These are phyloP conservation scores for Trichoderma atroviride DNA, from an alignment of 2,329 filamentous ascomycete species.

Conservation along the genomic window DNA sequence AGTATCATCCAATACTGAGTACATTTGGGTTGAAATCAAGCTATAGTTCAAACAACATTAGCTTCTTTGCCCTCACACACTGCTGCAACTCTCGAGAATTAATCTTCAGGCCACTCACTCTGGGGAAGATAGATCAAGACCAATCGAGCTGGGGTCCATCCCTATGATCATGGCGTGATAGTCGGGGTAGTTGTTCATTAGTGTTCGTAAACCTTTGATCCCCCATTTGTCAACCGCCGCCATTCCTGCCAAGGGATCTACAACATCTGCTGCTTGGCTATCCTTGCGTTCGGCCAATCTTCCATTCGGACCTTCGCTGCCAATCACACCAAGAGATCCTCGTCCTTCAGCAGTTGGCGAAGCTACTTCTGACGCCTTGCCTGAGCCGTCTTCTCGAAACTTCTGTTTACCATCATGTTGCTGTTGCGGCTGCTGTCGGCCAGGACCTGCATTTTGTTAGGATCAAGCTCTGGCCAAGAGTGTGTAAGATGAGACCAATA, in stretches of 20 bases:
- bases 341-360: conserved; percentile 41
- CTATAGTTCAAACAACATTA: conserved; percentile 39
- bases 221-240: conserved; percentile 66
- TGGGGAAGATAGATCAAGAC: conserved; percentile 58
- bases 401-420: conserved; percentile 48
- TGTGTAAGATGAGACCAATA: background rate
- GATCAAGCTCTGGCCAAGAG: background rate
- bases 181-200: conserved; percentile 67
- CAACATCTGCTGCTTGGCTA: conserved; percentile 44
- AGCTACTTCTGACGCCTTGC: conserved; percentile 41
- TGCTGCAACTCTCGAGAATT: background rate
- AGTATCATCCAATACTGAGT: conserved; percentile 63
- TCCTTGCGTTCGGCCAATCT: conserved; percentile 51
- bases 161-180: conserved; percentile 64
- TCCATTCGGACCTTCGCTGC: conserved; percentile 44
- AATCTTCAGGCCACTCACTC: conserved; percentile 52
- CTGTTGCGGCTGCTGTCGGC: conserved; percentile 14
- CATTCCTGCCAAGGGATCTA: conserved; percentile 65
- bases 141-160: conserved; percentile 59
- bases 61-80: background rate
- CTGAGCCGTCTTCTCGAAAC: conserved; percentile 49
- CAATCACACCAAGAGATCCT: conserved; percentile 51
- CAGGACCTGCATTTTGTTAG: conserved; percentile 2
- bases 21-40: conserved; percentile 60
- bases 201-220: conserved; percentile 62